These are phyloP conservation scores for Rubroboletus pulcherrimus DNA, from an alignment of 768 basidiomycete species.

Conservation along the genomic window DNA sequence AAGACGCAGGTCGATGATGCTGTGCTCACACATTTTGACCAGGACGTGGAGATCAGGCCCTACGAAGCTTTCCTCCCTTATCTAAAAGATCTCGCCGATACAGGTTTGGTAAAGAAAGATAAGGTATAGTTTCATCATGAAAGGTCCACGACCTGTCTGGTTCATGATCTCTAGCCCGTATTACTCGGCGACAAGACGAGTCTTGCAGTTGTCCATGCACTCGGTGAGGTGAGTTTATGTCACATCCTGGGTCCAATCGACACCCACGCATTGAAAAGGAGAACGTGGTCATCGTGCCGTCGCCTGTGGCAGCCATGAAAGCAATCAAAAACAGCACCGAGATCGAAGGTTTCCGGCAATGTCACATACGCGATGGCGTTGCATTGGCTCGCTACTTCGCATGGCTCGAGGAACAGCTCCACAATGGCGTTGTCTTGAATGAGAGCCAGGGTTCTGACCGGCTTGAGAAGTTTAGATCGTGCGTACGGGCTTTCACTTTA, in stretches of 20 bases:
- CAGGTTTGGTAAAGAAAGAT: slow-evolving; percentile 33
- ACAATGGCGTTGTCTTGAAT: slow-evolving; percentile 54
- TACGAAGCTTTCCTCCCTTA: slow-evolving; percentile 69
- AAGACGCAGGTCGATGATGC: slow-evolving; percentile 40
- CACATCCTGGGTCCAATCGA: neutral
- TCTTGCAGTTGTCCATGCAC: slow-evolving; percentile 75
- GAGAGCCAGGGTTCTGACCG: slow-evolving; percentile 80
- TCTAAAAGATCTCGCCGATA: slow-evolving; percentile 47
- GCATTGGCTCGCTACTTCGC: slow-evolving; percentile 88
- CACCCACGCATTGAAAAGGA: slow-evolving; percentile 36
- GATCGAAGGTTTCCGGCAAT: slow-evolving; percentile 83
- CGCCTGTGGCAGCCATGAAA: slow-evolving; percentile 77
- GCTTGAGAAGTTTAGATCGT: slow-evolving; percentile 81
- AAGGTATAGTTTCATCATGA: slow-evolving; percentile 20
- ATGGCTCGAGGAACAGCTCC: slow-evolving; percentile 87
- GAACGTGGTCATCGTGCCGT: slow-evolving; percentile 57
- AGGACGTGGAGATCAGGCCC: slow-evolving; percentile 58
- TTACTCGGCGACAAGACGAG: slow-evolving; percentile 75
- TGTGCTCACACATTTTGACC: slow-evolving; percentile 47
- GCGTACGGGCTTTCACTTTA: slow-evolving; percentile 28
- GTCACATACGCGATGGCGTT: slow-evolving; percentile 85
- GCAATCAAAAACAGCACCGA: slow-evolving; percentile 79
- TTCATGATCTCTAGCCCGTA: slow-evolving; percentile 49
- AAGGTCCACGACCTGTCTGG: neutral
- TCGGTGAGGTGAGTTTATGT: slow-evolving; percentile 54